phyloP scores from a whole-genome alignment of 345 rosid genomes.

The Arabidopsis thaliana region TAIR10.1 NC_003074.8:2541501-2542000 shows the following conservation, averaged over 20 bases:
- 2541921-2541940: not conserved
- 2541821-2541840: constrained; percentile 86
- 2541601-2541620: constrained; percentile 59
- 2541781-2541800: not conserved
- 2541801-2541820: constrained; percentile 47
- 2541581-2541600: constrained; percentile 60
- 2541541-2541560: not conserved
- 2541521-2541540: not conserved
- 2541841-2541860: constrained; percentile 51
- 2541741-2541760: not conserved
- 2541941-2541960: constrained; percentile 16
- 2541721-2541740: constrained; percentile 68
- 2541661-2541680: constrained; percentile 90
- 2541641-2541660: constrained; percentile 55
- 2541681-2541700: constrained; percentile 75
- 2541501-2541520: not conserved
- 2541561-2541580: constrained; percentile 64
- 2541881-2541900: not conserved
- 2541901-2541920: not conserved
- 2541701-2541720: constrained; percentile 96
- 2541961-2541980: constrained; percentile 79
- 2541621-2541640: constrained; percentile 65
- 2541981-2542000: constrained; percentile 65
- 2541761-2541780: not conserved
- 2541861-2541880: constrained; percentile 1